These are phyloP conservation scores for Botryotinia globosa DNA, from an alignment of 2,329 filamentous ascomycete genomes.

Conservation along the genomic window DNA sequence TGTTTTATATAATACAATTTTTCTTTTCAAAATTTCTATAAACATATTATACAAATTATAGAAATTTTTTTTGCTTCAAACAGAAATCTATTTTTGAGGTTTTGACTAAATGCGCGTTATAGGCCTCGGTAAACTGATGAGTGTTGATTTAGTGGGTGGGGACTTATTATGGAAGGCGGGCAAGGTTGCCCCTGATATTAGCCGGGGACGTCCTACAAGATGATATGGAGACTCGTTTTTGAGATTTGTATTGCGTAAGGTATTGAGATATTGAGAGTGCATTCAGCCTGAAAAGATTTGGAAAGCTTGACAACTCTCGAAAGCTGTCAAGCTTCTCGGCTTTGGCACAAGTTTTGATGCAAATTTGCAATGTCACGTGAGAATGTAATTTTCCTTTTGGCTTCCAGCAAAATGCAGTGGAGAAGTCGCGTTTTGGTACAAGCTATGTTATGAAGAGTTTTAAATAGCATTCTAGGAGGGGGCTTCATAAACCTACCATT, in stretches of 20 bases:
- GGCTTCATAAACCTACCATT: neutral
- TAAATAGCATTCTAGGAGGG: neutral
- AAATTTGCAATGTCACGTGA: neutral
- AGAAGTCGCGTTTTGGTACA: neutral
- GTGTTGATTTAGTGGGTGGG: conserved; percentile 20
- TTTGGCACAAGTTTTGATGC: neutral
- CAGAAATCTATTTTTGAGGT: no score
- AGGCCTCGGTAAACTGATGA: no score
- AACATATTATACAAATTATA: no score
- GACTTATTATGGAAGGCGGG: neutral
- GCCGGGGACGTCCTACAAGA: neutral
- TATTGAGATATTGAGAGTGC: neutral
- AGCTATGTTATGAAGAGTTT: neutral
- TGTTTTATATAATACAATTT: no score
- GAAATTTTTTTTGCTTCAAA: no score
- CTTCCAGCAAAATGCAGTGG: neutral
- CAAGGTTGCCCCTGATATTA: neutral
- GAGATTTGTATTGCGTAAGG: neutral
- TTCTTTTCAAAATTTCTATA: no score
- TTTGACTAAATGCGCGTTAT: no score
- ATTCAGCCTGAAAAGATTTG: neutral
- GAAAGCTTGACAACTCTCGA: neutral
- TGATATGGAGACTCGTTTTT: neutral
- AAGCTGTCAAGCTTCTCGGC: neutral
- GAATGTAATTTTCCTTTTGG: neutral